These are phyloP conservation scores for Saururus chinensis DNA, from an alignment of 164 flowering plant genomes.

Conservation along the genomic window DNA sequence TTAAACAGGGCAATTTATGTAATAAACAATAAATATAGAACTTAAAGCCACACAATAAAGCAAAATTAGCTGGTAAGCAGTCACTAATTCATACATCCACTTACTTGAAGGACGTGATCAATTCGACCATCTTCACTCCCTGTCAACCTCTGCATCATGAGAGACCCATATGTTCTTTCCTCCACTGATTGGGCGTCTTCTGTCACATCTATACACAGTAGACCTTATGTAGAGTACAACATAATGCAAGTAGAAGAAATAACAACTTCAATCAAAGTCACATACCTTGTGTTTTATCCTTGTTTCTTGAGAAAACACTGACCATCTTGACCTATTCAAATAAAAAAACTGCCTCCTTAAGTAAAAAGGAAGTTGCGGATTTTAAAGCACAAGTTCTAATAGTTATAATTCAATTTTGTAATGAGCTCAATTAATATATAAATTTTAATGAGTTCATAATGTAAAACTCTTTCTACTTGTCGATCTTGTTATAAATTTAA, in stretches of 20 bases:
- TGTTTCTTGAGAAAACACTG: conserved; percentile 48
- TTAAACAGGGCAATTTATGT: background rate
- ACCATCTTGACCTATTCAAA: conserved; percentile 49
- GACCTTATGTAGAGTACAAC: background rate
- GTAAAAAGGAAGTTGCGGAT: no score
- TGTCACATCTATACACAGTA: conserved; percentile 28
- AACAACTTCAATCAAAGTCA: background rate
- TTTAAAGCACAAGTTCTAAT: background rate
- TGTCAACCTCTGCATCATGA: conserved; percentile 81
- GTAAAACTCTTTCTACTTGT: background rate
- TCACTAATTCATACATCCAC: conserved; percentile 3
- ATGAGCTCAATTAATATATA: background rate
- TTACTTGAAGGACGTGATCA: conserved; percentile 85
- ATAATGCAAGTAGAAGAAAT: background rate
- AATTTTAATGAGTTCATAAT: background rate
- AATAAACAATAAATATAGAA: no score
- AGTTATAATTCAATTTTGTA: no score
- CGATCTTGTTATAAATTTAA: background rate
- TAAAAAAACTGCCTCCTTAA: background rate
- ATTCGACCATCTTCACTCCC: conserved; percentile 69
- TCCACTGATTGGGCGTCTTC: conserved; percentile 31
- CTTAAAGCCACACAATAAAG: background rate
- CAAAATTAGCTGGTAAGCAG: background rate
- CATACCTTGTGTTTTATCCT: conserved; percentile 47
- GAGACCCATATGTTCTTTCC: conserved; percentile 72